Evolutionary conservation across 805 yeast species (phyloP).

Genomic region (Wickerhamomyces ciferrii): DNA sequence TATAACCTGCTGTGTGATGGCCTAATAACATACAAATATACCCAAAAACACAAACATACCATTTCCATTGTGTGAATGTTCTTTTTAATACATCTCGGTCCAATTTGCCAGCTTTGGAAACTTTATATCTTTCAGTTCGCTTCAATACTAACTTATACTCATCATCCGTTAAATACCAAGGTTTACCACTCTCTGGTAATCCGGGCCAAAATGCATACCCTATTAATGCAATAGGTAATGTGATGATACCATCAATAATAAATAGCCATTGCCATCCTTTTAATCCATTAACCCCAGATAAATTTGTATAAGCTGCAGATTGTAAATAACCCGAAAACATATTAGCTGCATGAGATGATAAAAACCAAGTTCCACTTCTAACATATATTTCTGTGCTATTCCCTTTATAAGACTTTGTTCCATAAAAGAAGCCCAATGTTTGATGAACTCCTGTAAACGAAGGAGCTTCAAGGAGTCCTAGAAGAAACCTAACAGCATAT

Average conservation of each 20-base stretch:
- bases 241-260: constrained; percentile 12
- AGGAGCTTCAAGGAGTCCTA: constrained; percentile 59
- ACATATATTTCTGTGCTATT: constrained; percentile 40
- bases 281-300: constrained; percentile 5
- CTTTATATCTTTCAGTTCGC: neutral
- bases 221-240: constrained; percentile 16
- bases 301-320: constrained; percentile 4
- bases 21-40: constrained; percentile 50
- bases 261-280: constrained; percentile 13
- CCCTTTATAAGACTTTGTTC: constrained; percentile 42
- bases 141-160: neutral
- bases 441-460: constrained; percentile 55
- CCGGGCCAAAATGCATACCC: constrained; percentile 15
- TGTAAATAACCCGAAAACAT: constrained; percentile 36
- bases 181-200: constrained; percentile 15
- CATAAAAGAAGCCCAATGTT: constrained; percentile 53
- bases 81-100: neutral
- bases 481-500: constrained; percentile 54
- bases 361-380: constrained; percentile 44
- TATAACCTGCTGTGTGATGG: constrained; percentile 50
- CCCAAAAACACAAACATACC: constrained; percentile 52
- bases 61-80: constrained; percentile 33
- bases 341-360: constrained; percentile 47
- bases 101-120: neutral
- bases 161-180: neutral